phyloP scores from a whole-genome alignment of 495 filamentous ascomycete genomes.

The Darksidea phi region DNA sequence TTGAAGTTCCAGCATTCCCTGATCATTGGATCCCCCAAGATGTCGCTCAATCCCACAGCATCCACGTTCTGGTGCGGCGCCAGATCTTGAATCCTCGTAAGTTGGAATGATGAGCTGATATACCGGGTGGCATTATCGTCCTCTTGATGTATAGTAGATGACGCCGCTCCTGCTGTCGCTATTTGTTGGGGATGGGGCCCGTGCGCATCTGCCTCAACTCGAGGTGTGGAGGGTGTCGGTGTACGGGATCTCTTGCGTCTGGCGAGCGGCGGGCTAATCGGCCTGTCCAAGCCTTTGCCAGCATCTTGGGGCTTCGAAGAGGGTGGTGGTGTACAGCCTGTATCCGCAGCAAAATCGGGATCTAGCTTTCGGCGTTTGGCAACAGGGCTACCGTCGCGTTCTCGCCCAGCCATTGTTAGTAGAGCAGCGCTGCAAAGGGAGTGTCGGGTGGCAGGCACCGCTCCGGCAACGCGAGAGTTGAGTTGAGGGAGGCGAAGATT shows the following conservation, averaged over 20 bases:
- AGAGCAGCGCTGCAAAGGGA: too few species aligned
- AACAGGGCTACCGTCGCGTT: neutral
- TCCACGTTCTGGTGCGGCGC: slow-evolving; percentile 62
- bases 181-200: neutral
- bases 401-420: too few species aligned
- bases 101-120: slow-evolving; percentile 66
- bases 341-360: neutral
- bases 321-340: neutral
- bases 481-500: too few species aligned
- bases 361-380: slow-evolving; percentile 10
- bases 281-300: neutral
- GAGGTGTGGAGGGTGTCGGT: neutral
- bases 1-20: slow-evolving; percentile 90
- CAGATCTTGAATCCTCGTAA: slow-evolving; percentile 70
- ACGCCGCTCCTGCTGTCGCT: neutral
- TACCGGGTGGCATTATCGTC: slow-evolving; percentile 1
- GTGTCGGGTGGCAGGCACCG: too few species aligned
- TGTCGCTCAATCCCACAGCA: slow-evolving; percentile 64
- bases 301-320: neutral
- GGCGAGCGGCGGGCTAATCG: slow-evolving; percentile 23
- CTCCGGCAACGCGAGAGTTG: too few species aligned
- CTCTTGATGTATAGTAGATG: neutral
- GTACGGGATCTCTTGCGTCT: slow-evolving; percentile 10
- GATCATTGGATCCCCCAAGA: slow-evolving; percentile 80
- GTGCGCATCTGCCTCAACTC: neutral